Evolutionary conservation across 257 asterid species (phyloP).

Genomic region (Rhazya stricta): DNA sequence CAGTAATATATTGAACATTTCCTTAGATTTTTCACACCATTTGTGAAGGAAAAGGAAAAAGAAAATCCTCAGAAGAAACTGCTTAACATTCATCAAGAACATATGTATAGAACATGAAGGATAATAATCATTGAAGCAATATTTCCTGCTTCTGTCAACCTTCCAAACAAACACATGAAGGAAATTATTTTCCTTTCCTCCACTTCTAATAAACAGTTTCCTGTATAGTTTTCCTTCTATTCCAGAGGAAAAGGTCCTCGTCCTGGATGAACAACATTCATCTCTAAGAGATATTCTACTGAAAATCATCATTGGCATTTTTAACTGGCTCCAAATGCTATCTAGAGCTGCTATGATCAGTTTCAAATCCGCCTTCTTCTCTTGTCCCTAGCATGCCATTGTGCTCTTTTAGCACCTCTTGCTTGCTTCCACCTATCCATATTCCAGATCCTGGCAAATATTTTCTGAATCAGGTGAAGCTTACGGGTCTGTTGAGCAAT

Average conservation of each 20-base stretch:
- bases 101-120: too few relatives aligned
- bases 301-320: neutral
- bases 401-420: conserved; percentile 30
- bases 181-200: neutral
- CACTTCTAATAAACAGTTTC: neutral
- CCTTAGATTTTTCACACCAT: too few relatives aligned
- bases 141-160: too few relatives aligned
- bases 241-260: neutral
- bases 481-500: conserved; percentile 62
- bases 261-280: conserved; percentile 52
- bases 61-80: too few relatives aligned
- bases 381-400: conserved; percentile 24
- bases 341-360: conserved; percentile 20
- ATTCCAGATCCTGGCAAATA: conserved; percentile 45
- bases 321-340: too few relatives aligned
- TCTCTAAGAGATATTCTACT: conserved; percentile 37
- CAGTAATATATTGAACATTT: too few relatives aligned
- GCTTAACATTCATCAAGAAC: too few relatives aligned
- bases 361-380: conserved; percentile 43
- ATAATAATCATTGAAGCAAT: too few relatives aligned
- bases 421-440: conserved; percentile 39
- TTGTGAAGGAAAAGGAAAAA: too few relatives aligned
- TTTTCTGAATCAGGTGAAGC: conserved; percentile 43
- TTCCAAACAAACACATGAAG: neutral
- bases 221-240: neutral